phyloP scores from a whole-genome alignment of 1,284 basidiomycete genomes.

The Apiotrichum gracile region DNA sequence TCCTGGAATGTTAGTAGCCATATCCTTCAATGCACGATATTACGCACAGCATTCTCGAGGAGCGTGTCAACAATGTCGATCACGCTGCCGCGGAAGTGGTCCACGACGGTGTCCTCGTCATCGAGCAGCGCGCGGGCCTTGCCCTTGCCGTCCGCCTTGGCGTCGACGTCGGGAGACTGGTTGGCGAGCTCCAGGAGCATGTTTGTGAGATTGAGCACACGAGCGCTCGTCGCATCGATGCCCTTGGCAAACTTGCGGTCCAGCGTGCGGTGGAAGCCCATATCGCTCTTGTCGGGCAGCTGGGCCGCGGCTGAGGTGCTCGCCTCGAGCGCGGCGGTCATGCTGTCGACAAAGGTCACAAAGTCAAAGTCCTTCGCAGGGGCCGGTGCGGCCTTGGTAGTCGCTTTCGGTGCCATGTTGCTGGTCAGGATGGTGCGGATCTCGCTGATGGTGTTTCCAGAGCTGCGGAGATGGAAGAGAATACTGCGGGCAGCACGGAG shows the following conservation, averaged over 20 bases:
- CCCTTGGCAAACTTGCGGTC: conserved; percentile 60
- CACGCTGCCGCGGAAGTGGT: conserved; percentile 66
- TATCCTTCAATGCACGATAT: conserved; percentile 1
- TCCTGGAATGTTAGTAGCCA: conserved; percentile 52
- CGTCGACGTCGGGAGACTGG: conserved; percentile 29
- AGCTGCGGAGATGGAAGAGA: not conserved
- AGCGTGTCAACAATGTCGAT: conserved; percentile 78
- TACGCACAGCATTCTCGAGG: conserved; percentile 71
- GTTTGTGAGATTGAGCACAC: conserved; percentile 54
- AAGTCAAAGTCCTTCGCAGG: conserved; percentile 13
- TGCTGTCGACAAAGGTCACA: conserved; percentile 25
- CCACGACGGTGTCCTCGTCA: conserved; percentile 70
- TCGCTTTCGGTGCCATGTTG: not conserved
- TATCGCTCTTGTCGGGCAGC: conserved; percentile 54
- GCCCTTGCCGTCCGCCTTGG: conserved; percentile 47
- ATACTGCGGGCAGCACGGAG: not conserved
- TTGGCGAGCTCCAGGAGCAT: conserved; percentile 56
- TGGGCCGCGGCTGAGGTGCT: conserved; percentile 39
- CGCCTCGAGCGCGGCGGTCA: conserved; percentile 37
- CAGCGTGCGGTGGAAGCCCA: conserved; percentile 78
- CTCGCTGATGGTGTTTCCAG: not conserved
- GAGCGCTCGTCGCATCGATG: conserved; percentile 29
- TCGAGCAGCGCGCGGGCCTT: conserved; percentile 45
- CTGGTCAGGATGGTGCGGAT: not conserved
- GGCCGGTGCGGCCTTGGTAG: not conserved